Base-by-base conservation (phyloP, 1,284 basidiomycete species). In the Papiliotrema terrestris region DNA sequence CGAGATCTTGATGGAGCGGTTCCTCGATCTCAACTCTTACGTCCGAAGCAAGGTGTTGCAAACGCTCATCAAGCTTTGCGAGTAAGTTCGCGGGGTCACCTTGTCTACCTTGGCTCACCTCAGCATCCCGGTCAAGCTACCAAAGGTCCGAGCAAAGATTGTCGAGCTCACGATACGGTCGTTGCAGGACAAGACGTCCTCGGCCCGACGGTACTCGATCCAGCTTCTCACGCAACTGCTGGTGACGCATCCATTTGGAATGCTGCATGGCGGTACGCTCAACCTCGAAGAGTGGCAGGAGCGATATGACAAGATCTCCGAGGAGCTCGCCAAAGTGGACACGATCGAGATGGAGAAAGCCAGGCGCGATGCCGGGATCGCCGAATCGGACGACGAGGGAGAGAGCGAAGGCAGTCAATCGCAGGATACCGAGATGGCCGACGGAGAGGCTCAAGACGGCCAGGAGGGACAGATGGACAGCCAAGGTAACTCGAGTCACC, bases 101-200 rank as follows among this genome's bases (percentile, higher is more conserved):
- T 32, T 20, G 8, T 20, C 11, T 1, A 44, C 17, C 19, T n/a
- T 51, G 17, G 23, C 46, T 47, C 23, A 46, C 32, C 6, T 81
- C 60, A 59, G 55, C 29, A 80, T 95, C 11, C 84, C 83, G 13
- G 81, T 83, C 66, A 93, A 91, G 68, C 93, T 92, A 75, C 91
- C 92, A 0, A 89, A 92, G 70, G 87, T 95, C 63, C 83, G 94
- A 0, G 80, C 91, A 26, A 79, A 81, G 20, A 85, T 95, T 53
- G 86, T 91, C 8, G 81, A 83, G 46, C 83, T 86, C 25, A 88
- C 91, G 0, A 84, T 90, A 37, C 84, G 81, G 6, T 86, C 89
- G 6, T 80, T 99, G 51, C 86, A 92, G 65, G 96, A 98, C 79
- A 98, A 98, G 78, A 86, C 85, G 1, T 86, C 89, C 32, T 86